These are phyloP conservation scores for Colletotrichum sp. DNA, from an alignment of 2,329 filamentous ascomycete species.

Conservation along the genomic window DNA sequence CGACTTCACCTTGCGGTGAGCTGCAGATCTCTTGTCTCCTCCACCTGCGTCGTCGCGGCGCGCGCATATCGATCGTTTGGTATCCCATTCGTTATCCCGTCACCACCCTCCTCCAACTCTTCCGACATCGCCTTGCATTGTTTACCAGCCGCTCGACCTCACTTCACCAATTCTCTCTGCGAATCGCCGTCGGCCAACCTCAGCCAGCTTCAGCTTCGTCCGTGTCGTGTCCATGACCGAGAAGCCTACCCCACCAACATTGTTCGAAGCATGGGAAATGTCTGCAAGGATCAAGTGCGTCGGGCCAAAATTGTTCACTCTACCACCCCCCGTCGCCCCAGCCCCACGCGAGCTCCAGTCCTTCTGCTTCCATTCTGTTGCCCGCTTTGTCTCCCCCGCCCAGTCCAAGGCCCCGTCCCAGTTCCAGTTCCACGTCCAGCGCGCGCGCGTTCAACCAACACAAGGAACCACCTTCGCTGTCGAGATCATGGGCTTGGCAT, in stretches of 20 bases:
- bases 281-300: constrained; percentile 50
- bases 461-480: constrained; percentile 1
- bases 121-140: neutral
- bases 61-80: neutral
- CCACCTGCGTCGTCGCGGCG: neutral
- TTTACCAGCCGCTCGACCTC: neutral
- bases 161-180: neutral
- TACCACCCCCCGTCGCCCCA: constrained; percentile 3
- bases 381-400: constrained; percentile 22
- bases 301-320: neutral
- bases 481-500: constrained; percentile 15
- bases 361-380: constrained; percentile 11
- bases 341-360: constrained; percentile 23
- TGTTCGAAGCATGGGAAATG: constrained; percentile 55
- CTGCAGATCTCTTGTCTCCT: neutral
- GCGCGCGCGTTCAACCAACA: constrained; percentile 12
- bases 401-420: neutral
- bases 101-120: neutral
- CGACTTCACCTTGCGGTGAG: neutral
- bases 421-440: neutral
- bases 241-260: constrained; percentile 37
- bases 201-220: neutral
- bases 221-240: constrained; percentile 45
- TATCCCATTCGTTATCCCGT: neutral
- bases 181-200: neutral